phyloP scores from a whole-genome alignment of 345 rosid genomes.

The Arabidopsis thaliana region TAIR10.1 NC_003075.7:2482501-2483000 shows the following conservation, averaged over 20 bases:
- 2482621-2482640: conserved; percentile 25
- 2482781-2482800: conserved; percentile 15
- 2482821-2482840: conserved; percentile 7
- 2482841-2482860: conserved; percentile 3
- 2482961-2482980: conserved; percentile 18
- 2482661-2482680: background rate
- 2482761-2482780: conserved; percentile 4
- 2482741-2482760: background rate
- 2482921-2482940: background rate
- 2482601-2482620: conserved; percentile 3
- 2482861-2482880: conserved; percentile 21
- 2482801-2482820: conserved; percentile 24
- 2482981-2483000: background rate
- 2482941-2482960: conserved; percentile 1
- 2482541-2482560: background rate
- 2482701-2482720: conserved; percentile 10
- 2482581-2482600: conserved; percentile 8
- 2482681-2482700: background rate
- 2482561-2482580: background rate
- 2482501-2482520: conserved; percentile 7
- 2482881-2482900: background rate
- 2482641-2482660: conserved; percentile 17
- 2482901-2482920: conserved; percentile 10
- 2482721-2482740: background rate
- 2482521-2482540: background rate